Evolutionary conservation across 768 basidiomycete species (phyloP), one percentile per base, ranked within the genome.

Genomic region (Boletus fagicola): DNA sequence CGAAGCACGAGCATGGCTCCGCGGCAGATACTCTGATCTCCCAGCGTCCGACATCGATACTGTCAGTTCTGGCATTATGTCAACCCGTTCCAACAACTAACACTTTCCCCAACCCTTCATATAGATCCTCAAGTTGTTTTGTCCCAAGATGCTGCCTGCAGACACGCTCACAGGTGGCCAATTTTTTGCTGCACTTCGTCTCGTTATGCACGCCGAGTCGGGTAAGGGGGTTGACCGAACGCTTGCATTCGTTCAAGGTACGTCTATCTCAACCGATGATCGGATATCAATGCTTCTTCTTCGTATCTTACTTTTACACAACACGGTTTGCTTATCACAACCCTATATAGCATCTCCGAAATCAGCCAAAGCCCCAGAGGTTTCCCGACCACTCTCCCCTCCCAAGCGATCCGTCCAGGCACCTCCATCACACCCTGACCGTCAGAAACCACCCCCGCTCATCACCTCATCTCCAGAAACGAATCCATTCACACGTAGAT

Each of bases 241-340:
- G 8, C 78, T 92, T 30, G 88, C 86, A 0, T 92, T 92, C 61
- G 79, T 87, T 1, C 90, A 92, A 77, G 85, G 90, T 89, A 8
- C 22, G 33, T 57, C 26, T 30, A 4, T 22, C 18, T 24, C 31
- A 26, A 13, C 20, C 44, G 36, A 35, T 53, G 47, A 42, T 57
- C 35, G 7, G 18, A 15, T 12, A 43, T 54, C 42, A 45, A 40
- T 24, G 12, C 22, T 11, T 28, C 50, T 26, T 49, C 28, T 30
- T 56, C 24, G 22, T 30, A 13, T 36, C 35, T 44, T 28, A 12
- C 30, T 39, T 28, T 18, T 26, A 9, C 22, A 5, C 22, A 4
- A 46, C 30, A 10, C 11, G 13, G 16, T 6, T 46, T 51, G 40
- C 62, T 68, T 15, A 66, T 58, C 46, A 43, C 46, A 28, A 57